Evolutionary conservation across 768 basidiomycete genomes (phyloP), one percentile per base, ranked within the genome.

Genomic region (Boletus eberwhitei): DNA sequence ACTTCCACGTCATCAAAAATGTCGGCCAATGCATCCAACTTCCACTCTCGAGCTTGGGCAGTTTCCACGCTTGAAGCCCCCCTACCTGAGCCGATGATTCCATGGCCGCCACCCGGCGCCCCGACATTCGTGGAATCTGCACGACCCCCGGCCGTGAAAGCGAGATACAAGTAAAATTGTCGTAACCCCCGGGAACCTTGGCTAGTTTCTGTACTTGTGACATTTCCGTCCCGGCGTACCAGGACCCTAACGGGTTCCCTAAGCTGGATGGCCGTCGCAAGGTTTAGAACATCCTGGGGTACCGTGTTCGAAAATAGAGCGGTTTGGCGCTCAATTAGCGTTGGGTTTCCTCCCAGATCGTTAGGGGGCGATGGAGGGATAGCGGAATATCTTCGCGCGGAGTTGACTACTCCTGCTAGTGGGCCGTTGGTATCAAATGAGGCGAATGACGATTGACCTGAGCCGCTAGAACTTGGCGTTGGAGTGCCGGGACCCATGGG

Each of bases 301-400:
- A 97, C 95, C 3, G 97, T 99, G 70, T 98, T 98, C 36, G 93
- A 96, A 73, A 98, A 98, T n/a, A 93, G 77, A 8, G 90, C 92
- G 5, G 92, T 93, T 71, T 95, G 93, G 24, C 94, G 86, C 61
- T 95, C 93, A 44, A 88, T 79, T 1, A 66, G 48, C 13, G 64
- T 29, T 22, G 76, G 58, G n/a, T 64, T 72, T 21, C 64, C 66
- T 32, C 66, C 62, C 44, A 60, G 62, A 19, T 76, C 74, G 21
- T 74, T 76, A 14, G 73, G 77, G 12, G 83, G 77, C 31, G 83
- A 72, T 3, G 75, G 59, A 14, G 77, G 72, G 26, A 85, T 73
- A 19, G 78, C 61, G 41, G 88, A 90, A 61, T 84, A 83, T 61
- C 87, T 76, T 51, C 88, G 79, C 9, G 74, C 76, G 57, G 70